phyloP scores from a whole-genome alignment of 139 green algal species.

The Chlorella sp. region DNA sequence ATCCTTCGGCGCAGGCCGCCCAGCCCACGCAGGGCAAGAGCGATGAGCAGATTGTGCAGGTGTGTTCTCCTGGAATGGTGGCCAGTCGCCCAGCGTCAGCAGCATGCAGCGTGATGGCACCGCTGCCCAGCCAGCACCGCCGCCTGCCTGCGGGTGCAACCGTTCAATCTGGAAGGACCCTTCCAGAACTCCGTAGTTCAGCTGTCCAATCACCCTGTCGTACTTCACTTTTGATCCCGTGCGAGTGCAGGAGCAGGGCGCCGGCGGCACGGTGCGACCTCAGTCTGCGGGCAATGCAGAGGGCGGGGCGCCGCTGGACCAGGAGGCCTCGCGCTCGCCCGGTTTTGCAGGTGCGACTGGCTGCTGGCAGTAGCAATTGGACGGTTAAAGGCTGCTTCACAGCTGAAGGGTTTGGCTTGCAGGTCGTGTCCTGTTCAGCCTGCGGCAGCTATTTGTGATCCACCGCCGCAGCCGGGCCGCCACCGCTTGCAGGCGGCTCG shows the following conservation, averaged over 20 bases:
- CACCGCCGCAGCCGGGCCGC: background rate
- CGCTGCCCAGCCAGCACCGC: too few relatives aligned
- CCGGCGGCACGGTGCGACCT: conserved; percentile 1
- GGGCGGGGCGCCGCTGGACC: conserved; percentile 13
- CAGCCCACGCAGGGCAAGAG: conserved; percentile 28
- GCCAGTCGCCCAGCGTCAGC: too few relatives aligned
- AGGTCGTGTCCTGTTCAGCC: too few relatives aligned
- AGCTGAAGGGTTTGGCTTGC: background rate
- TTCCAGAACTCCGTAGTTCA: too few relatives aligned
- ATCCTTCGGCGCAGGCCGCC: conserved; percentile 4
- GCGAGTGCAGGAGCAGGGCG: conserved; percentile 25
- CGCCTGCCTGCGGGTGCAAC: background rate
- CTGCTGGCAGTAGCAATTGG: background rate
- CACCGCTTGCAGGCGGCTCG: background rate
- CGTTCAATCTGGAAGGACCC: too few relatives aligned
- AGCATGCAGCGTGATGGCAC: too few relatives aligned
- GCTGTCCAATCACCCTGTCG: too few relatives aligned
- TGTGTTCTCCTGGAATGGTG: too few relatives aligned
- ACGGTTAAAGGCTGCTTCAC: too few relatives aligned
- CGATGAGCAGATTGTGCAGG: conserved; percentile 27
- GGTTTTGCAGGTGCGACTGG: conserved; percentile 9
- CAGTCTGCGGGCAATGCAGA: conserved; percentile 3
- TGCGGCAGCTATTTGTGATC: background rate
- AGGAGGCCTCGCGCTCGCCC: background rate
- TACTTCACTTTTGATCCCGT: background rate